Base-by-base conservation (phyloP, 2,329 filamentous ascomycete species). In the Verticillium zaregamsianum region DNA sequence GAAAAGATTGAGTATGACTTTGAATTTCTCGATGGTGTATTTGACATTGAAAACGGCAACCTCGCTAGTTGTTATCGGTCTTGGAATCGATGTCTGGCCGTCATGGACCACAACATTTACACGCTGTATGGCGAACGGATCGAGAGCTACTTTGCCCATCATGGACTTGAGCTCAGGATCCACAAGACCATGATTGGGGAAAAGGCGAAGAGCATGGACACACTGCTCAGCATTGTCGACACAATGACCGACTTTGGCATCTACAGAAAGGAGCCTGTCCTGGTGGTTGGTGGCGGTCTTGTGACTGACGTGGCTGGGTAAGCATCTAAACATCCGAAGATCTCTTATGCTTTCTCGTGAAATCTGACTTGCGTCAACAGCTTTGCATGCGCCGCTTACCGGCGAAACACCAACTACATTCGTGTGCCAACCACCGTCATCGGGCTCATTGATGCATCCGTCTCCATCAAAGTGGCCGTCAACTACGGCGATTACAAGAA, bases 401-500 rank as follows among this genome's bases (percentile, higher is more conserved):
- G 88, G 64, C 81, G 89, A 67, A 90, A 86, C 75, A 91, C 89
- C 54, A 90, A 90, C 75, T 91, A 83, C 76, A 90, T 91, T 70
- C 86, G 89, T 57, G 83, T 91, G 9, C 89, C 89, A 1, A 91
- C 89, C 0, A 91, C 89, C 1, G 86, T 91, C 65, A 91, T 92
- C 69, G 89, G 89, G 11, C 79, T 92, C 57, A 91, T 91, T 63
- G 89, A 92, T 69, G 89, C 89, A 3, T 90, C 87, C 20, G 89
- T 91, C 58, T 89, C 86, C 39, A 91, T 91, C 79, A 91, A 91
- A 71, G 89, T 91, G n/a, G 89, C 87, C 14, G 88, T 91, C 68
- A 91, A 91, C 77, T 90, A 91, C 68, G 88, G 87, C 71, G 86
- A 87, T 72, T 90, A 90, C 79, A 91, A 91, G 80, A 91, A 91